Percentiles rank a stretch among this genome's conserved stretches.
These are phyloP conservation scores for Xylariaceae sp. DNA, from an alignment of 2,329 filamentous ascomycete genomes.

Conservation along the genomic window DNA sequence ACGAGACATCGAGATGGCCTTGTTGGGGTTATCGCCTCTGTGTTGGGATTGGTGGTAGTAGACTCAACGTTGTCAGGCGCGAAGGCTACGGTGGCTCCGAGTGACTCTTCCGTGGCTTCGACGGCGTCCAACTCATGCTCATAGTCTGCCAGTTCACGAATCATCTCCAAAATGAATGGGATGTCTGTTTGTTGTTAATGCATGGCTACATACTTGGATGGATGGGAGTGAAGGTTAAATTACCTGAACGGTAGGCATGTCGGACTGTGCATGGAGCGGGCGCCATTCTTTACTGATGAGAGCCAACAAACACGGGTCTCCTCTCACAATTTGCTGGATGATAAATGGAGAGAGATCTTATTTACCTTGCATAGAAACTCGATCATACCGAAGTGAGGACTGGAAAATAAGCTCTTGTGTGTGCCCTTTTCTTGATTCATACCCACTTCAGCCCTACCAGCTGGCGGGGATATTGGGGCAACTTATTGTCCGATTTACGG, in stretches of 20 bases:
- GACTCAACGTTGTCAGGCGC: conserved; percentile 48
- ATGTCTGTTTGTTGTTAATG: conserved; percentile 56
- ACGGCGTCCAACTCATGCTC: conserved; percentile 73
- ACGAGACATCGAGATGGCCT: conserved; percentile 75
- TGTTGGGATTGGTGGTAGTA: conserved; percentile 36
- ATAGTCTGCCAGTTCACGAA: conserved; percentile 83
- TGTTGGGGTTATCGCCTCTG: conserved; percentile 50
- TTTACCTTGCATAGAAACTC: neutral
- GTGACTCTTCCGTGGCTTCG: conserved; percentile 71
- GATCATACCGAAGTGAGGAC: neutral
- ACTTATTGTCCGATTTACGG: no score
- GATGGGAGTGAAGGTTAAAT: conserved; percentile 5
- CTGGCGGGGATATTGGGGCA: no score
- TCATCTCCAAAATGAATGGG: conserved; percentile 72
- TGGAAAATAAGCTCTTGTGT: neutral
- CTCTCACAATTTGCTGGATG: neutral
- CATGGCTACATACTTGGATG: conserved; percentile 1
- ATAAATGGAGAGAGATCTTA: neutral
- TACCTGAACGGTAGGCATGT: conserved; percentile 59
- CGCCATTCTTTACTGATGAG: no score
- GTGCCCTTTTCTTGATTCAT: neutral
- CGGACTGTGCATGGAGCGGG: conserved; percentile 40
- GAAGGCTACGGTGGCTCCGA: conserved; percentile 75
- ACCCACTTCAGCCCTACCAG: no score
- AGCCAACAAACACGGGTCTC: neutral